Evolutionary conservation across 805 yeast species (phyloP), one percentile per base, ranked within the genome.

Genomic region (Zygosaccharomyces lentus): DNA sequence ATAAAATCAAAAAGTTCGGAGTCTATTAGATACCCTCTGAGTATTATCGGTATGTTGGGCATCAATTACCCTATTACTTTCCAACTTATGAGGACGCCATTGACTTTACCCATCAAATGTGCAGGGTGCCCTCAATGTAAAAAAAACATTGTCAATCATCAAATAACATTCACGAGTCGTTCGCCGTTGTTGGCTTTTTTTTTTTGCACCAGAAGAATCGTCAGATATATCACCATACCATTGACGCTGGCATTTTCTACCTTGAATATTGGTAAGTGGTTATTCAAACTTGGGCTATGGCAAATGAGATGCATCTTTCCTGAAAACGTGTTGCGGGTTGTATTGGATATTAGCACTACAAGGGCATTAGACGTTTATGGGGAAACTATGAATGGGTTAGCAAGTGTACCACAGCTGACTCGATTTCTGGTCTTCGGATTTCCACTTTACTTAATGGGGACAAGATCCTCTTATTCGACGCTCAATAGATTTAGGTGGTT

Each of bases 241-340:
- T 25, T 43, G 4, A 26, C 48, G 2, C 17, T 50, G 19, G 36
- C 39, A 3, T 17, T 43, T 19, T 50, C 53, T 1, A 40, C 46
- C 9, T 16, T 47, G 17, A 62, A 59, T 31, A 47, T 57, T 19
- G 49, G 52, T 2, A 54, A 53, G 41, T 43, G 53, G 46, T 48
- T 52, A 42, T 54, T 57, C 27, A 53, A 55, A 36, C 21, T 59
- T 9, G 62, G 62, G 2, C 29, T 62, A 12, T 56, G 59, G 58
- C 65, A 59, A 47, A 41, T 62, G 26, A 44, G 65, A 24, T 46
- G 53, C 19, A 25, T 62, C 9, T 61, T 62, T 25, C 63, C 65
- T 5, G 66, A 62, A 40, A 48, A 40, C n/a, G 48, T 49, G 13
- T 37, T 62, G 23, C 45, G 59, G 35, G 31, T 46, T n/a, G 9